A percentile compares a stretch with the other conserved stretches of the same genome.
These are phyloP conservation scores for Chloris gayana DNA, from an alignment of 176 grass and related monocot species.

Conservation along the genomic window DNA sequence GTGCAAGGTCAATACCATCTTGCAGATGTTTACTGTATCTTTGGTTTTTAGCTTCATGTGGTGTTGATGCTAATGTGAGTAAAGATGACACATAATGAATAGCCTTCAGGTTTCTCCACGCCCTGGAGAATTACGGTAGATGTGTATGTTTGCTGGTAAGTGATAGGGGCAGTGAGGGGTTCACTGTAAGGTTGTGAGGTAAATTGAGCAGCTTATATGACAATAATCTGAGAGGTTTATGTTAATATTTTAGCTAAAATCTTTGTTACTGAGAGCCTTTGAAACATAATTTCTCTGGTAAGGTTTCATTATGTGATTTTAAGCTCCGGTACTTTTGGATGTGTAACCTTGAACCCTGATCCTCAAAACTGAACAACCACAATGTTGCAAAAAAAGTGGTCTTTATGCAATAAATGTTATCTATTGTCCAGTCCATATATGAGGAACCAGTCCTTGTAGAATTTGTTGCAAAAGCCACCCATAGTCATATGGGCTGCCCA, in stretches of 20 bases:
- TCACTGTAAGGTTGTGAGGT: slow-evolving; percentile 35
- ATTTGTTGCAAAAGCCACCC: too few species aligned
- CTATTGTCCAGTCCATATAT: too few species aligned
- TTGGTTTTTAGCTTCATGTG: slow-evolving; percentile 52
- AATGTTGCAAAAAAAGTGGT: too few species aligned
- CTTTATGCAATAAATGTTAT: too few species aligned
- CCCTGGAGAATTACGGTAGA: slow-evolving; percentile 21
- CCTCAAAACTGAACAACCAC: not conserved
- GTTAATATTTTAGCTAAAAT: slow-evolving; percentile 18
- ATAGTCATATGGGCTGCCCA: too few species aligned
- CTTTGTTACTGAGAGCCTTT: not conserved
- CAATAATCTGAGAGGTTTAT: slow-evolving; percentile 48
- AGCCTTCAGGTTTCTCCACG: slow-evolving; percentile 32
- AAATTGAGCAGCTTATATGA: slow-evolving; percentile 33
- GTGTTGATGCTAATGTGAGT: slow-evolving; percentile 44
- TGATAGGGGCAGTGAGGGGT: slow-evolving; percentile 22
- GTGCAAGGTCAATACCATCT: slow-evolving; percentile 36
- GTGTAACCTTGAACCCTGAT: not conserved
- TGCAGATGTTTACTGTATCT: slow-evolving; percentile 48
- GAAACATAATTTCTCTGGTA: not conserved
- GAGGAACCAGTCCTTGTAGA: too few species aligned
- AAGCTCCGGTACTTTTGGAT: not conserved
- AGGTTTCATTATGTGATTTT: not conserved
- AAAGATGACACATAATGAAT: slow-evolving; percentile 44
- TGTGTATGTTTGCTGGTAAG: slow-evolving; percentile 39